phyloP scores from a whole-genome alignment of 305 asterid species.

The Solanum aculeatissimum region DNA sequence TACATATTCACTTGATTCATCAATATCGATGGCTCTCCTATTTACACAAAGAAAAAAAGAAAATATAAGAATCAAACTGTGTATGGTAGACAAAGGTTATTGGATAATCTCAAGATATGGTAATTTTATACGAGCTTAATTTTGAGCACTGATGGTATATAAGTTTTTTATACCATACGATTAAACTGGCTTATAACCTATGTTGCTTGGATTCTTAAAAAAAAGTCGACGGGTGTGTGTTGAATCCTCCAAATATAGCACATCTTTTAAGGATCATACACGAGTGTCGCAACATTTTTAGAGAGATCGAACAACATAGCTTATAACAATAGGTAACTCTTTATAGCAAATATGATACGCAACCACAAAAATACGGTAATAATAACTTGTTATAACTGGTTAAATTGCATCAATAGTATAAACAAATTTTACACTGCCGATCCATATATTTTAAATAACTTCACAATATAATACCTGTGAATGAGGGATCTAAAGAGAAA shows the following conservation, averaged over 20 bases:
- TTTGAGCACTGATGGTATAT: neutral
- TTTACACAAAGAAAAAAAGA: neutral
- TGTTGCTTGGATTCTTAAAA: neutral
- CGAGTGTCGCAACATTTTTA: neutral
- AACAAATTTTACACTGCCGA: neutral
- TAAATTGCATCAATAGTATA: neutral
- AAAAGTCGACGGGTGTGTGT: neutral
- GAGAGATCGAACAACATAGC: neutral
- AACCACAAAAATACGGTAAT: neutral
- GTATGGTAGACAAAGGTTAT: neutral
- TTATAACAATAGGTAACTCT: neutral
- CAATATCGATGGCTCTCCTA: constrained; percentile 21
- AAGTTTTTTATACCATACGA: neutral
- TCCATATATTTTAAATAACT: neutral
- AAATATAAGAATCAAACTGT: neutral
- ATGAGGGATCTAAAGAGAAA: constrained; percentile 31
- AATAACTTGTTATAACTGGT: neutral
- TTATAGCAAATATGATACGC: neutral
- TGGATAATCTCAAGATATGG: neutral
- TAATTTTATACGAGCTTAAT: neutral
- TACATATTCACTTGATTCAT: constrained; percentile 30
- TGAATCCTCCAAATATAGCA: neutral
- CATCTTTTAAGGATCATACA: neutral
- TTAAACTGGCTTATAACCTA: neutral
- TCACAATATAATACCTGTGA: constrained; percentile 10